Base-by-base conservation (phyloP, 345 rosid species). In the Garcia nutans region DNA sequence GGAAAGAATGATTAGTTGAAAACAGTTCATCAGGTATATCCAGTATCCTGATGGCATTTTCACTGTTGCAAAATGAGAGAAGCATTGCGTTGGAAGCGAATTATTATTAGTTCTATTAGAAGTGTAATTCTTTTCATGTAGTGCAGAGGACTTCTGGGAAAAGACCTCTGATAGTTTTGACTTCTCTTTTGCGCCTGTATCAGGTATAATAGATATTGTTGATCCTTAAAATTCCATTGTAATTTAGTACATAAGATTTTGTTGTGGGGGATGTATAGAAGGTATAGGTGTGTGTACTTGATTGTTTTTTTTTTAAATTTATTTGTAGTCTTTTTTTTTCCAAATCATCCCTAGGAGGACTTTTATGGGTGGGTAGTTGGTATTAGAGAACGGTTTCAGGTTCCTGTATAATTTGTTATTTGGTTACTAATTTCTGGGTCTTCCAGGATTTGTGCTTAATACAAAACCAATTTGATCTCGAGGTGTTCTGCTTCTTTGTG, bases 251-350 rank as follows among this genome's bases (percentile, higher is more conserved):
- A 79, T 72, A 79, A 84, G 83, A 79, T 86, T 88, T 88, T 82
- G 87, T 77, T 68, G 71, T 31, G 78, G 82, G 72, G 82, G 65
- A 77, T 84, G 86, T 85, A 86, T 76, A 86, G 84, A 64, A 79
- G 85, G 80, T 84, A 86, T 81, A 85, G 88, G 45, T 22, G 75
- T 79, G 81, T 59, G 31, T 33, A 10, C 24, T 58, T 15, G 63
- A 76, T 44, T 45, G 47, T 20, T 73, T 49, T 50, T 24, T 41
- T 17, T 23, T 37, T 37, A 31, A 47, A 47, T 47, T 47, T 9
- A 15, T 54, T 2, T 57, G 31, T 71, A 24, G 50, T 47, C 50
- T 11, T 47, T 64, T 73, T 73, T 73, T 64, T 73, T 73, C 70
- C 22, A 19, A 69, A 69, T 28, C 57, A 52, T 50, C 72, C 44